Evolutionary conservation across 176 grass and related monocot genomes (phyloP), one percentile per base, ranked within the genome.

Genomic region (Eragrostis nindensis): DNA sequence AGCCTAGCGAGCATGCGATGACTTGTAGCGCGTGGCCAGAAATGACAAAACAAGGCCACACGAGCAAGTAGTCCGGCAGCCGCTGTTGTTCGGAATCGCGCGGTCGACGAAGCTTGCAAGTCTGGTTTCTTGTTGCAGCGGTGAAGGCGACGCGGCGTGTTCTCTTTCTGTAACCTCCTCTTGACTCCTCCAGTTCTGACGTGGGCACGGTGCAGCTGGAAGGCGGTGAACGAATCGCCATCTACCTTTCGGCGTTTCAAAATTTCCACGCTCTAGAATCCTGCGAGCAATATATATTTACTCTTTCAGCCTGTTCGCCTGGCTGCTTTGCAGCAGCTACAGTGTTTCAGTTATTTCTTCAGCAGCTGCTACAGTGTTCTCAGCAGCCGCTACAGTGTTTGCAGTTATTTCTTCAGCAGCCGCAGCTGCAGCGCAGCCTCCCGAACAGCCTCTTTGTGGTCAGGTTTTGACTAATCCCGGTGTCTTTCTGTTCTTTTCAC

Each of bases 221-320:
- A 83, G 49, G 27, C 3, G 86, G 48, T 79, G 80, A 83, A 83
- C 86, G 18, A 48, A 73, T 68, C 11, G 25, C 15, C 74, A 67
- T 83, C 80, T 60, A 41, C 36, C 59, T 3, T 61, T 66, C 47
- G 7, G 46, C 11, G n/a, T 60, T 60, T 60, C 11, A 11, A 26
- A 60, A 11, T 68, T 47, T 52, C 57, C 73, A 59, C 63, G 25
- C 62, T 67, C 39, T 47, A 42, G n/a, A 61, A 5, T 36, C 27
- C 25, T 63, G 40, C 42, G 1, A 44, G 56, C 11, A 43, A 2
- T 8, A 13, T 74, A 40, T n/a, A n/a, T n/a, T n/a, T n/a, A n/a
- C n/a, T n/a, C n/a, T n/a, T n/a, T n/a, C n/a, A n/a, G n/a, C n/a
- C n/a, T n/a, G n/a, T n/a, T n/a, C n/a, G n/a, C n/a, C n/a, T n/a